Conservation (phyloP, 73 alveolate genomes). For the Diophrys sp. region DNA sequence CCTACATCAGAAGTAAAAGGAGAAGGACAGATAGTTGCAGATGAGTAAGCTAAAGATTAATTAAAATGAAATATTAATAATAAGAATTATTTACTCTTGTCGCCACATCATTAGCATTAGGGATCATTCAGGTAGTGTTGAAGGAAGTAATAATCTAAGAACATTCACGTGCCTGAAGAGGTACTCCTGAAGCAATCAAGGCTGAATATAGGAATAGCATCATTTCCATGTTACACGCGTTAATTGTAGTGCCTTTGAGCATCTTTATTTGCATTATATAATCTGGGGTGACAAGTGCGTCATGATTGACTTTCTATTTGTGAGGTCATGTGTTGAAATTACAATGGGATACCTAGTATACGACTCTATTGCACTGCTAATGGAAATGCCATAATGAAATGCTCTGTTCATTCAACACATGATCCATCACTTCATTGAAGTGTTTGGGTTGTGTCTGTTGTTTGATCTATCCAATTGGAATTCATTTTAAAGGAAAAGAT, state of each 20-base stretch:
- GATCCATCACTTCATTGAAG: background rate
- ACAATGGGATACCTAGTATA: background rate
- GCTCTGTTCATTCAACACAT: background rate
- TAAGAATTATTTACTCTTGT: background rate
- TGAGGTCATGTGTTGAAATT: background rate
- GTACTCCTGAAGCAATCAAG: background rate
- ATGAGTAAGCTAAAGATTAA: slow-evolving; percentile 29
- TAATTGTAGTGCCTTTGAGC: background rate
- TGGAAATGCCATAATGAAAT: background rate
- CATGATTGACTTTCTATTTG: background rate
- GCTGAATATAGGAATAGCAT: background rate
- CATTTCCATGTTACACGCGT: background rate
- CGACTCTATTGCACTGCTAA: background rate
- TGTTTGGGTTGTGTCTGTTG: background rate
- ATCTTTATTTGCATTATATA: background rate
- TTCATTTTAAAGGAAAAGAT: background rate
- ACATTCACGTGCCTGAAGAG: background rate
- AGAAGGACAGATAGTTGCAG: background rate
- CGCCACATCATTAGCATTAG: background rate
- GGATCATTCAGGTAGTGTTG: background rate
- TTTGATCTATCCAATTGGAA: background rate
- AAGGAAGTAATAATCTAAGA: too few relatives aligned
- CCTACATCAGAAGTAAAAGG: background rate
- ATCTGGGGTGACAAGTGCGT: background rate
- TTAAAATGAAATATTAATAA: too few relatives aligned